These are phyloP conservation scores for Eutreptiella sp. DNA, from an alignment of 208 protist species.

Conservation along the genomic window DNA sequence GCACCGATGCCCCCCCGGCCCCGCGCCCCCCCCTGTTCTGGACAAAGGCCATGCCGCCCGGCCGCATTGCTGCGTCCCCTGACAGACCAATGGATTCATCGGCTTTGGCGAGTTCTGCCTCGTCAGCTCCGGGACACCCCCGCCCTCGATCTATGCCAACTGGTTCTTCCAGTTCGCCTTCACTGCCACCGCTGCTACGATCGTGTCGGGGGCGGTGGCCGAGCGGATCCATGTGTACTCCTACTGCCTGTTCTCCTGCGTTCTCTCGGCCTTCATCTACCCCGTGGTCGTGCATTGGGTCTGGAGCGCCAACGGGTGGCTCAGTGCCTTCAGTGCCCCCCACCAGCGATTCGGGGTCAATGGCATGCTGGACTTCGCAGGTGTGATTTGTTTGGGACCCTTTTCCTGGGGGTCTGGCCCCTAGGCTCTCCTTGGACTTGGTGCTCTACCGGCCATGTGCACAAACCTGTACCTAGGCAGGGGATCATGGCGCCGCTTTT, in stretches of 20 bases:
- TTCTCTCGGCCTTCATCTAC: slow-evolving; percentile 28
- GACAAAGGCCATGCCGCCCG: no score
- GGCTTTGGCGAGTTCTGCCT: slow-evolving; percentile 11
- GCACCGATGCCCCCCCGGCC: no score
- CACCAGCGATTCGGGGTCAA: no score
- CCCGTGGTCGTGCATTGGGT: slow-evolving; percentile 29
- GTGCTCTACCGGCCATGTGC: no score
- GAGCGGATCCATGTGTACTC: slow-evolving; percentile 24
- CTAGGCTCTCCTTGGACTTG: no score
- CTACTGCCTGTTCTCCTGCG: slow-evolving; percentile 30
- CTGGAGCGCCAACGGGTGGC: slow-evolving; percentile 20
- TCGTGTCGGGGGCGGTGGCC: slow-evolving; percentile 28
- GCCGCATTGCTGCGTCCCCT: no score
- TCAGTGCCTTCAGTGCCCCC: not conserved
- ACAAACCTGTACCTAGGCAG: no score
- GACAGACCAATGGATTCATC: slow-evolving; percentile 7
- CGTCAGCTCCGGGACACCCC: not conserved
- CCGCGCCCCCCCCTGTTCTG: no score
- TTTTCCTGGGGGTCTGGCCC: no score
- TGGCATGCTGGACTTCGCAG: no score
- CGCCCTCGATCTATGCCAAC: not conserved
- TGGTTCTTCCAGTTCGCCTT: slow-evolving; percentile 37
- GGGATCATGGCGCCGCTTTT: no score
- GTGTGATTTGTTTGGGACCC: no score
- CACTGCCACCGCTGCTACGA: slow-evolving; percentile 23